Base-by-base conservation (phyloP, 495 filamentous ascomycete genomes). In the Xylaria castorea region DNA sequence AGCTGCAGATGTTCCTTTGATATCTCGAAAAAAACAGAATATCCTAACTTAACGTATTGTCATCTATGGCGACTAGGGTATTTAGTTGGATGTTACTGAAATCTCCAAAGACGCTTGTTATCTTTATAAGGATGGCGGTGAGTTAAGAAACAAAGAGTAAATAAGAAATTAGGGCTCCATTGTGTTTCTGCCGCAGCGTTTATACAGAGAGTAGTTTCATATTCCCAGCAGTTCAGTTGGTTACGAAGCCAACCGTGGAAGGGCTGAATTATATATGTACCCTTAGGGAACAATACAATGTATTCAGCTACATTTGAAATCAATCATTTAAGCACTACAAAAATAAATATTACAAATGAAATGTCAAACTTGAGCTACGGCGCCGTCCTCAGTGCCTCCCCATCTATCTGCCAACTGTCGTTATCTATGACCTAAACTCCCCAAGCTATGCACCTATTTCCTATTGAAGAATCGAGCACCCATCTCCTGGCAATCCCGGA, bases 381-480 rank as follows among this genome's bases (percentile, higher is more conserved):
- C 36, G 50, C 34, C 16, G 30, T 60, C 14, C 38, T 61, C 18
- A 27, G 6, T 42, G 6, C 20, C 65, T 53, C 65, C 20, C 36
- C 9, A 53, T 25, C 3, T 25, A 36, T 67, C 8, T 40, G 30
- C 7, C 18, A 67, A 51, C 30, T 32, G 36, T 18, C n/a, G n/a
- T n/a, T 38, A 30, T 25, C 44, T 66, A 66, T 36, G 44, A 38
- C 22, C 5, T 55, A 5, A 65, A 65, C 57, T 64, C 46, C 66
- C 51, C 38, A 60, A 60, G 42, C 16, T 40, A 69, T 69, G 66
- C 66, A 58, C 53, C 66, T 22, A 22, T 22, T 36, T 51, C 20
- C 6, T 48, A n/a, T 34, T 14, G 25, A 48, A 69, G 8, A 60
- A 40, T 25, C n/a, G 40, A 16, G 42, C 3, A 34, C 22, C 7